Evolutionary conservation across 2,329 filamentous ascomycete genomes (phyloP), one percentile per base, ranked within the genome.

Genomic region (Oidium heveae): DNA sequence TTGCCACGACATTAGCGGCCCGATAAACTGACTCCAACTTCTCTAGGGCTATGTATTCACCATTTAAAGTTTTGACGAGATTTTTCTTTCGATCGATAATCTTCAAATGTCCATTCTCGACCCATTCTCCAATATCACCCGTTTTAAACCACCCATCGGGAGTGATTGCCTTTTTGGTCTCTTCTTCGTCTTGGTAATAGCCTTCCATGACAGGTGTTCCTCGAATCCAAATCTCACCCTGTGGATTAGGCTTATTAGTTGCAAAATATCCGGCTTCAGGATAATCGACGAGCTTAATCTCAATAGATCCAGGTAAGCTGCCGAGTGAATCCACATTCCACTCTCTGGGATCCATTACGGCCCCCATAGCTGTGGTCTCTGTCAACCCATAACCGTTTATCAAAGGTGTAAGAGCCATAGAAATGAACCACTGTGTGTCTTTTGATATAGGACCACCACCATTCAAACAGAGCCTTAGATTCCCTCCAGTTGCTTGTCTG

Each of bases 71-170:
- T 79, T 96, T 96, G 68, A 96, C 85, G 55, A 96, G 73, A 70
- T 96, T 96, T 80, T 96, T 96, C 78, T 94, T 88, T 61, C 89
- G 86, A 68, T 96, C 89, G 64, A 96, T 88, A 66, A 96, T 82
- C 61, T 74, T 77, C 60, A 96, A 69, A 66, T 94, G 84, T 46
- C 89, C 89, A 58, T 82, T 74, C 47, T 71, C 66, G 67, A 89
- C 81, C 63, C 89, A 91, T 66, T 95, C 85, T 63, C 89, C 89
- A 66, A 96, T 91, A 64, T 96, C 89, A 57, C 89, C 89, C 16
- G 87, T 94, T 76, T 81, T 89, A 76, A 96, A 96, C 91, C 91
- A 96, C 52, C 86, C 86, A 63, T 94, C 91, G 2, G 78, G 67
- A 0, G 84, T 87, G 59, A 89, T 75, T 5, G 83, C 74, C 65